Base-by-base conservation (phyloP, 345 rosid genomes). In the Corchorus olitorius region DNA sequence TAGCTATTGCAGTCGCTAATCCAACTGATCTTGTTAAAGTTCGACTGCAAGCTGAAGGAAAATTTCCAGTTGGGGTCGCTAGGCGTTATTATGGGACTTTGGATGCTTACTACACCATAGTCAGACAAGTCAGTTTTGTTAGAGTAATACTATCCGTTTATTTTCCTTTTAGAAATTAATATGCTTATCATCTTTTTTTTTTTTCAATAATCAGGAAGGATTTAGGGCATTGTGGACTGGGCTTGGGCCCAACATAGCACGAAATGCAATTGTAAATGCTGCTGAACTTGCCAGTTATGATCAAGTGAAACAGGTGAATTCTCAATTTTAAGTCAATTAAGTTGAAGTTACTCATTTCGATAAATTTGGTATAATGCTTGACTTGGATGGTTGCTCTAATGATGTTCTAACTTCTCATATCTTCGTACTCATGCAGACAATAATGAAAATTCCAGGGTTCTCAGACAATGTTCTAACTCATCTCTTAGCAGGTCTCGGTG, bases 281-380 rank as follows among this genome's bases (percentile, higher is more conserved):
- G 99, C 99, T 76, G 98, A 96, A 81, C 87, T 96, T 49, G 99
- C 99, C 73, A 93, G 98, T 82, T 96, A 96, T 84, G 99, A 96
- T 87, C 94, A 92, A 83, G 91, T 92, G 74, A 96, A 96, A 81
- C 86, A 91, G 93, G 97, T 70, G 19, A 34, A 70, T 8, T 70
- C 33, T 50, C 27, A 70, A 52, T 70, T 70, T 48, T 22, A 67
- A 50, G 19, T 14, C 55, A 48, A 46, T 6, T 20, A 67, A 48
- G 50, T 67, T 69, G 22, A 50, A 50, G 46, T 70, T 16, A 50
- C 20, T 52, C 60, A 50, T 70, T 52, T 52, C 52, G 46, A 9
- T 70, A 8, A 52, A 52, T 43, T 52, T 52, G 45, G 46, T 52
- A 22, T 27, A 9, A 15, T 49, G 72, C 72, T 68, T 73, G 8